Evolutionary conservation across 768 basidiomycete genomes (phyloP).

Genomic region (Boletus huronensis): DNA sequence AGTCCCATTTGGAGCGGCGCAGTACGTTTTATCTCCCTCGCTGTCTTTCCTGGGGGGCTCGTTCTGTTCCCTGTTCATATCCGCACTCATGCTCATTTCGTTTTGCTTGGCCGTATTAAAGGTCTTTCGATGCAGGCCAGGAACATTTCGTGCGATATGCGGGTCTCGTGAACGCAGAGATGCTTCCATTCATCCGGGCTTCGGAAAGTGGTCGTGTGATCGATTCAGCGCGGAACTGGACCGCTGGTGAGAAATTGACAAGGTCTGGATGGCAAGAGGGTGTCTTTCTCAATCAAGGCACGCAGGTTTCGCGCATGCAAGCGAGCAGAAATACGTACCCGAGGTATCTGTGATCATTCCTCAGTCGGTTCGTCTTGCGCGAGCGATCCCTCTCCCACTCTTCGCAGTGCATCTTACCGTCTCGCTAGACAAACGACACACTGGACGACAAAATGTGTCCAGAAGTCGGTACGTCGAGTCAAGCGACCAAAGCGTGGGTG

Average conservation of each 20-base stretch:
- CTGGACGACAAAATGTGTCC: conserved; percentile 66
- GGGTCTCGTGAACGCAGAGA: conserved; percentile 38
- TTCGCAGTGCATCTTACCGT: not conserved
- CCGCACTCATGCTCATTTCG: not conserved
- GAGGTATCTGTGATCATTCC: conserved; percentile 51
- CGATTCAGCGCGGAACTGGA: conserved; percentile 65
- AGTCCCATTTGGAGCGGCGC: conserved; percentile 59
- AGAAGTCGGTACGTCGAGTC: conserved; percentile 40
- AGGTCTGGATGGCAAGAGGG: not conserved
- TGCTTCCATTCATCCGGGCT: conserved; percentile 50
- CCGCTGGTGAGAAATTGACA: conserved; percentile 39
- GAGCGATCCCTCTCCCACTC: not conserved
- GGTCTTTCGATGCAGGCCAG: conserved; percentile 49
- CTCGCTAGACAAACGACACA: conserved; percentile 58
- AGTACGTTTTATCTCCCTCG: conserved; percentile 61
- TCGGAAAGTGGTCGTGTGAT: conserved; percentile 53
- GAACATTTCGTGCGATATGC: conserved; percentile 51
- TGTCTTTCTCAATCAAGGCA: not conserved
- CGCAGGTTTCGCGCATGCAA: conserved; percentile 46
- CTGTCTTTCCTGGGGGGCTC: conserved; percentile 14
- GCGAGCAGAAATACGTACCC: conserved; percentile 41
- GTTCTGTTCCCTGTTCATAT: conserved; percentile 42
- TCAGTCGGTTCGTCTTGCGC: conserved; percentile 42
- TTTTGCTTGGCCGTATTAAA: conserved; percentile 20
- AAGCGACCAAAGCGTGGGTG: conserved; percentile 48